phyloP scores from a whole-genome alignment of 208 protist genomes.

The Leishmania amazonensis region DNA sequence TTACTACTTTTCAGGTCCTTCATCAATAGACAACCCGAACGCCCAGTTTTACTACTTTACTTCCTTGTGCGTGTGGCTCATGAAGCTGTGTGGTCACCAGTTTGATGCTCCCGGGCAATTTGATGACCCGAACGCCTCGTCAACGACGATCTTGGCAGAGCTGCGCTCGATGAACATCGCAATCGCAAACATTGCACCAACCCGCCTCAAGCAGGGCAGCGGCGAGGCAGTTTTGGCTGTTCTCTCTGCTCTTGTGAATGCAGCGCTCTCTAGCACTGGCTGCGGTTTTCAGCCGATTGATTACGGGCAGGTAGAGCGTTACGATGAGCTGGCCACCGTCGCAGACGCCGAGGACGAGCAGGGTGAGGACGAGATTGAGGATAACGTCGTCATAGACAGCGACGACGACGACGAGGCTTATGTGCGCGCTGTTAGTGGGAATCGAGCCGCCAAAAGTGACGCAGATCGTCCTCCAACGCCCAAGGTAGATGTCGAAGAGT shows the following conservation, averaged over 20 bases:
- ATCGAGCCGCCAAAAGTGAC: slow-evolving; percentile 19
- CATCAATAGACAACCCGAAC: slow-evolving; percentile 87
- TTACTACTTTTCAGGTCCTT: slow-evolving; percentile 81
- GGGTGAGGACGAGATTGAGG: slow-evolving; percentile 61
- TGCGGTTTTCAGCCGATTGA: slow-evolving; percentile 73
- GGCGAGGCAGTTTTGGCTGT: slow-evolving; percentile 82
- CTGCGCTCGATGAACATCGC: slow-evolving; percentile 77
- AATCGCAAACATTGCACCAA: slow-evolving; percentile 77
- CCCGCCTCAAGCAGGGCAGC: slow-evolving; percentile 83
- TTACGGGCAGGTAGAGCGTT: slow-evolving; percentile 76
- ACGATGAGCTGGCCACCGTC: slow-evolving; percentile 78
- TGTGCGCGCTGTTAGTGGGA: slow-evolving; percentile 43
- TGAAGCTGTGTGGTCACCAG: slow-evolving; percentile 73
- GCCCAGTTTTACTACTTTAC: slow-evolving; percentile 93
- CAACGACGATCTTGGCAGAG: slow-evolving; percentile 84
- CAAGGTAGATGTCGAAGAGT: slow-evolving; percentile 81
- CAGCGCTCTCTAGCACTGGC: slow-evolving; percentile 62
- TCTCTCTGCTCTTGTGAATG: slow-evolving; percentile 70
- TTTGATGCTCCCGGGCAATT: slow-evolving; percentile 86
- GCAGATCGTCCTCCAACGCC: slow-evolving; percentile 27
- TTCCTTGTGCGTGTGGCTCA: slow-evolving; percentile 86
- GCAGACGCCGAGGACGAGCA: slow-evolving; percentile 77
- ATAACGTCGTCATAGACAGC: slow-evolving; percentile 88
- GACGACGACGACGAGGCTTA: slow-evolving; percentile 88
- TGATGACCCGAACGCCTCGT: slow-evolving; percentile 87